Percentiles rank a stretch among this genome's conserved stretches.
Conservation (phyloP, 192 early-diverging fungal species). For the Gonapodya prolifera region DNA sequence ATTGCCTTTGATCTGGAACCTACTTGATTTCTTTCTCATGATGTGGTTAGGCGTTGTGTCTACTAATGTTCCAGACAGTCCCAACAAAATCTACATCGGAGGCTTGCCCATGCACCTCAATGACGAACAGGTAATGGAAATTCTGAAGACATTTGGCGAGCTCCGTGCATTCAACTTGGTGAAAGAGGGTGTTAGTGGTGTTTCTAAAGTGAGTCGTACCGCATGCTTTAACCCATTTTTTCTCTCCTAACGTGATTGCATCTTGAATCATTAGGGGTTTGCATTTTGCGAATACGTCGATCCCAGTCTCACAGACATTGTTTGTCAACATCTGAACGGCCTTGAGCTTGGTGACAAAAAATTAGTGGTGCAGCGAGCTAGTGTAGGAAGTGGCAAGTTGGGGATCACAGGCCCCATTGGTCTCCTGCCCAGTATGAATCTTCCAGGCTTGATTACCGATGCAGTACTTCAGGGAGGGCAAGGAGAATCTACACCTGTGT, state of each 20-base stretch:
- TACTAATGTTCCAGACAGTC: constrained; percentile 79
- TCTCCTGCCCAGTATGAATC: constrained; percentile 1
- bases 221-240: not conserved
- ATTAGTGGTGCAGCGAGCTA: constrained; percentile 87
- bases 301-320: constrained; percentile 77
- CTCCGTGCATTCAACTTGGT: constrained; percentile 87
- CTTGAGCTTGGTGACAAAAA: constrained; percentile 91
- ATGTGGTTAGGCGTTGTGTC: constrained; percentile 50
- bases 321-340: constrained; percentile 87
- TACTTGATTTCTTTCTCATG: constrained; percentile 11
- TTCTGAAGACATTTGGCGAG: constrained; percentile 88
- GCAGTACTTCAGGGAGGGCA: constrained; percentile 17
- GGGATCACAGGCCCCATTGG: not conserved
- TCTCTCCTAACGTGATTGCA: not conserved
- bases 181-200: constrained; percentile 57
- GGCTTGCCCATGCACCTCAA: constrained; percentile 78
- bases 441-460: not conserved
- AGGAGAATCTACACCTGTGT: constrained; percentile 59
- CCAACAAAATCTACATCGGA: constrained; percentile 90
- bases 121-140: constrained; percentile 87
- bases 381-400: constrained; percentile 56
- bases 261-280: constrained; percentile 47
- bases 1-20: constrained; percentile 4
- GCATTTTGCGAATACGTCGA: constrained; percentile 95
- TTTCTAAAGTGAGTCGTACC: constrained; percentile 50